phyloP scores from a whole-genome alignment of 495 filamentous ascomycete genomes.

The Penicillium bovifimosum region DNA sequence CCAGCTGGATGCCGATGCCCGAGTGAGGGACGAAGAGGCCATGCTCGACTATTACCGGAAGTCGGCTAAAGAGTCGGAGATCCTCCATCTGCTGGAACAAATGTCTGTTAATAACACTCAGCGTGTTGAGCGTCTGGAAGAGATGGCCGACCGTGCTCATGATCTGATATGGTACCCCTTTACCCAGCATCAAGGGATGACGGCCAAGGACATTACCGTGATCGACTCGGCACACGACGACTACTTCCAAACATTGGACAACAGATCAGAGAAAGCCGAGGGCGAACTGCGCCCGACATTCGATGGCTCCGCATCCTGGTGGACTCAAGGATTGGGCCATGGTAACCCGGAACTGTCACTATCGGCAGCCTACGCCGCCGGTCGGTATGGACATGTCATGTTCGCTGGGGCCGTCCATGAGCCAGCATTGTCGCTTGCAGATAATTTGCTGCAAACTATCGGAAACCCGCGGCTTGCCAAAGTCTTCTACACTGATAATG shows the following conservation, averaged over 20 bases:
- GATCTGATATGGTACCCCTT: constrained; percentile 75
- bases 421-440: constrained; percentile 61
- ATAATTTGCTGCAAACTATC: constrained; percentile 49
- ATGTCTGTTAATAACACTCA: constrained; percentile 43
- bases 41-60: constrained; percentile 56
- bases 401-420: constrained; percentile 69
- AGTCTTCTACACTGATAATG: constrained; percentile 75
- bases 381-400: constrained; percentile 83
- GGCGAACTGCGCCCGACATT: constrained; percentile 54
- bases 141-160: constrained; percentile 53
- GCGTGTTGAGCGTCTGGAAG: constrained; percentile 50
- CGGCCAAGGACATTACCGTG: constrained; percentile 52
- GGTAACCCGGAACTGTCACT: constrained; percentile 61
- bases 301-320: constrained; percentile 79
- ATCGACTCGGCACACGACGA: constrained; percentile 75
- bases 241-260: constrained; percentile 57
- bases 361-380: constrained; percentile 69
- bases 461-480: constrained; percentile 56
- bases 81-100: constrained; percentile 37
- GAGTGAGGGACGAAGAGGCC: constrained; percentile 42
- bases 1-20: constrained; percentile 23
- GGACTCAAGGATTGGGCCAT: constrained; percentile 79
- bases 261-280: constrained; percentile 1
- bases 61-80: constrained; percentile 32
- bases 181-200: constrained; percentile 64